Base-by-base conservation (phyloP, 306 rosid species). In the Cicer judaicum region DNA sequence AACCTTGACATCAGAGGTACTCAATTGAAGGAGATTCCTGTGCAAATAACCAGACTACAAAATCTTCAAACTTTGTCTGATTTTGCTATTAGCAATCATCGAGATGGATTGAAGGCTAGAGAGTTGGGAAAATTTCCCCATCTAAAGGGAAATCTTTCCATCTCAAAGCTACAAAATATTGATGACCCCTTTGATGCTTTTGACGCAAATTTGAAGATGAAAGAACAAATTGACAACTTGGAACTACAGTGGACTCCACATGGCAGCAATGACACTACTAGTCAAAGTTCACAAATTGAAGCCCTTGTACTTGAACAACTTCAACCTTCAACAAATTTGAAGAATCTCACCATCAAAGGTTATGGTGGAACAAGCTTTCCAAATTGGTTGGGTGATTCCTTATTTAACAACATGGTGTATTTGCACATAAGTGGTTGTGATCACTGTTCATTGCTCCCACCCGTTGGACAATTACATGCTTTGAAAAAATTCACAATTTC, bases 311-410 rank as follows among this genome's bases (percentile, higher is more conserved):
- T 80, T 29, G 83, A 79, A 34, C 19, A 46, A 43, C 40, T 79
- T 5, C 68, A 65, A 15, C 78, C 78, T 0, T 11, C 61, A 2
- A 34, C 50, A 73, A 34, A 72, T 24, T 73, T 73, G 68, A 74
- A 74, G 63, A 67, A 54, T 8, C 66, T 80, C 10, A 68, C 44
- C 38, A 59, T 80, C 29, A 13, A 50, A 8, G 41, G 0, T 7
- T 80, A 56, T 74, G 71, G 65, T 15, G 79, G 83, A 18, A 59
- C 70, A 7, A 74, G 71, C 70, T 65, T 64, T 65, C 70, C 70
- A 2, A 18, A 7, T 65, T 65, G 70, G 70, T 65, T 42, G 16
- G 70, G 54, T 16, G 54, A 65, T 42, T 18, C 53, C 39, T 42
- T 53, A 65, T 65, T 65, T 39, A 2, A 3, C 7, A 65, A 65